phyloP scores from a whole-genome alignment of 768 basidiomycete species.

The Tephrocybe sp. region DNA sequence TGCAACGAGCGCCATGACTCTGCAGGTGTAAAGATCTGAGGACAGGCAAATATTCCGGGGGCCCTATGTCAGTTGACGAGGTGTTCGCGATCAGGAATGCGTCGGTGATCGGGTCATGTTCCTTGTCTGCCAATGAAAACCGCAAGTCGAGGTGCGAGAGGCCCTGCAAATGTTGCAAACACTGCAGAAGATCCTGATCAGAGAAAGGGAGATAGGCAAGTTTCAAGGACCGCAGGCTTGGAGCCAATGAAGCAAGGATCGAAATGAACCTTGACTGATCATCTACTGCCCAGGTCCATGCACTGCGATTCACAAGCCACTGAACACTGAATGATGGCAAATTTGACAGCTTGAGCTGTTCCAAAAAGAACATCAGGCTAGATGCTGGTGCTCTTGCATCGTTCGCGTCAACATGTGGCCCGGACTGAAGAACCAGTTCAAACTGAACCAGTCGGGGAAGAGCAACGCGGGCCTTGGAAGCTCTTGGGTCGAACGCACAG shows the following conservation, averaged over 20 bases:
- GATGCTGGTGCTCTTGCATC: slow-evolving; percentile 18
- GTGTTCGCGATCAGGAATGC: slow-evolving; percentile 26
- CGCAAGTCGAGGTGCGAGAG: slow-evolving; percentile 33
- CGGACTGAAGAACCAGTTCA: slow-evolving; percentile 32
- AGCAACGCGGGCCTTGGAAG: slow-evolving; percentile 9
- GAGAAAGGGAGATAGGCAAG: slow-evolving; percentile 40
- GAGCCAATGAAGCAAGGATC: slow-evolving; percentile 25
- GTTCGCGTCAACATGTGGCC: not conserved
- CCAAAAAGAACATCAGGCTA: slow-evolving; percentile 31
- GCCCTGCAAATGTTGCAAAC: slow-evolving; percentile 28
- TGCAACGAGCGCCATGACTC: slow-evolving; percentile 33
- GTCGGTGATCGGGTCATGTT: slow-evolving; percentile 38
- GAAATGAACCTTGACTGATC: slow-evolving; percentile 27
- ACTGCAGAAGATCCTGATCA: slow-evolving; percentile 30
- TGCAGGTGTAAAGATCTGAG: slow-evolving; percentile 29
- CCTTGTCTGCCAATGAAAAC: slow-evolving; percentile 31
- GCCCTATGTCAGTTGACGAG: not conserved
- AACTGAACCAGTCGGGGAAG: slow-evolving; percentile 33
- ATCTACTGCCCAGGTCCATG: slow-evolving; percentile 5
- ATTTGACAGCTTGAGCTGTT: slow-evolving; percentile 25
- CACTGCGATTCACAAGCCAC: slow-evolving; percentile 29
- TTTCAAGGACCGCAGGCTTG: slow-evolving; percentile 29
- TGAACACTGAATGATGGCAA: slow-evolving; percentile 32
- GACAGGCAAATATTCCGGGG: slow-evolving; percentile 20
- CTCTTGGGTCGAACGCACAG: slow-evolving; percentile 23